A percentile compares a stretch with the other conserved stretches of the same genome.
These are phyloP conservation scores for Notholithocarpus densiflorus DNA, from an alignment of 306 rosid species.

Conservation along the genomic window DNA sequence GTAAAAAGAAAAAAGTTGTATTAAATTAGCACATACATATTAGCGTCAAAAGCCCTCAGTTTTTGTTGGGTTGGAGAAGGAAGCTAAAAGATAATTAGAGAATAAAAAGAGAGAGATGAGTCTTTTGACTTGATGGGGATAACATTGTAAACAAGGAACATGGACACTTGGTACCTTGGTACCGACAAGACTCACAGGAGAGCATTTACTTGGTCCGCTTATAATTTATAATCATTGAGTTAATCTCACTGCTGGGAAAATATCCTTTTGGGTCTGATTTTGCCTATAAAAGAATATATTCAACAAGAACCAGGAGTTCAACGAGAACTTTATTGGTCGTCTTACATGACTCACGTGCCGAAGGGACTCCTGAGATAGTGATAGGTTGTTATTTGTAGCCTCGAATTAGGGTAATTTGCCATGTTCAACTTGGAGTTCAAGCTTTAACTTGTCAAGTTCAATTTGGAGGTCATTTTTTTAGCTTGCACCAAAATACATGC, in stretches of 20 bases:
- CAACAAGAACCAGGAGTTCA: slow-evolving; percentile 57
- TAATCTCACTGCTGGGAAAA: slow-evolving; percentile 57
- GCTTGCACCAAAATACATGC: too few species aligned
- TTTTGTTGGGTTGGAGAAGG: too few species aligned
- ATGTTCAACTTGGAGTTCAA: slow-evolving; percentile 52
- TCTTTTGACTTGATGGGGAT: too few species aligned
- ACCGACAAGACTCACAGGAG: slow-evolving; percentile 31
- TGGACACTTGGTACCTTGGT: too few species aligned
- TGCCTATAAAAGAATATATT: slow-evolving; percentile 81
- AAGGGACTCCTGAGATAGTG: slow-evolving; percentile 45
- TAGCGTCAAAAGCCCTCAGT: too few species aligned
- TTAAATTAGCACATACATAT: too few species aligned
- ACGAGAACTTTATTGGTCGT: slow-evolving; percentile 54
- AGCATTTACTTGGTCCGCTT: neutral
- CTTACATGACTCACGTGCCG: slow-evolving; percentile 34
- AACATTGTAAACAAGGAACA: too few species aligned
- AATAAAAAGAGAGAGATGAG: too few species aligned
- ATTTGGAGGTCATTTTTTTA: too few species aligned
- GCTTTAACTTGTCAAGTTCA: neutral
- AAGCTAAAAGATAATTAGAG: too few species aligned
- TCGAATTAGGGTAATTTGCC: slow-evolving; percentile 20
- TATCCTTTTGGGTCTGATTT: slow-evolving; percentile 71
- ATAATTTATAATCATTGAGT: neutral
- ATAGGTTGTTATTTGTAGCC: neutral
- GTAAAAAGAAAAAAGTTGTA: too few species aligned